A percentile compares a stretch with the other conserved stretches of the same genome.
Conservation (phyloP, 768 basidiomycete species). For the Leccinum ochraceum region DNA sequence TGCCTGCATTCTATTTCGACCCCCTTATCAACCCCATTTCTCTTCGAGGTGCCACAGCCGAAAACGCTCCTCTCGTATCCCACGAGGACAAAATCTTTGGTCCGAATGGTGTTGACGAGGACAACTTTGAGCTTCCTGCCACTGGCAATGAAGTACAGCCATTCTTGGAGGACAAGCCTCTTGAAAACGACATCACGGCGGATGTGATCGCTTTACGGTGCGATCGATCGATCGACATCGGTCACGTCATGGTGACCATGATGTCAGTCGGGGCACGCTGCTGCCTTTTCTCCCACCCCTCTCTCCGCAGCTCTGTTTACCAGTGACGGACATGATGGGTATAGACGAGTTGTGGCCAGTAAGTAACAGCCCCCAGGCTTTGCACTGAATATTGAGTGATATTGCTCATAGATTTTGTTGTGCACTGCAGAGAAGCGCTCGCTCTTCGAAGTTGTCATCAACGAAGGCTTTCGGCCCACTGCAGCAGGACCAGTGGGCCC, state of each 20-base stretch:
- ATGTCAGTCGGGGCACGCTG: no score
- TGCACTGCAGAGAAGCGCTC: no score
- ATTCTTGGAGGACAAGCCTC: slow-evolving; percentile 74
- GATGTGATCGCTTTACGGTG: slow-evolving; percentile 98
- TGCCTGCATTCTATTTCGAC: slow-evolving; percentile 99
- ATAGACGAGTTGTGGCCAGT: no score
- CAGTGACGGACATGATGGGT: no score
- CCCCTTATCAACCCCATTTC: slow-evolving; percentile 98
- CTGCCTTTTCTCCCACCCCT: slow-evolving; percentile 48
- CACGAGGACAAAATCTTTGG: slow-evolving; percentile 96
- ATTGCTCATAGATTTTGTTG: no score
- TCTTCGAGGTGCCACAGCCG: slow-evolving; percentile 68
- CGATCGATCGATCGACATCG: slow-evolving; percentile 37
- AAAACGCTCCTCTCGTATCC: slow-evolving; percentile 78
- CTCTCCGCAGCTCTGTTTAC: no score
- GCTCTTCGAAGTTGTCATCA: no score
- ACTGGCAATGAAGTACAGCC: slow-evolving; percentile 55
- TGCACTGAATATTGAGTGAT: no score
- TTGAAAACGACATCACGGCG: slow-evolving; percentile 90
- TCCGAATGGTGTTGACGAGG: slow-evolving; percentile 79
- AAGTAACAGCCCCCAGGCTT: no score
- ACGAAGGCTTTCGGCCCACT: no score
- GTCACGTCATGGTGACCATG: no score
- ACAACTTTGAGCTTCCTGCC: slow-evolving; percentile 85
- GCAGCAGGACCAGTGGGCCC: no score